Conservation (phyloP, 1,139 yeast genomes). For the Geotrichum restrictum region DNA sequence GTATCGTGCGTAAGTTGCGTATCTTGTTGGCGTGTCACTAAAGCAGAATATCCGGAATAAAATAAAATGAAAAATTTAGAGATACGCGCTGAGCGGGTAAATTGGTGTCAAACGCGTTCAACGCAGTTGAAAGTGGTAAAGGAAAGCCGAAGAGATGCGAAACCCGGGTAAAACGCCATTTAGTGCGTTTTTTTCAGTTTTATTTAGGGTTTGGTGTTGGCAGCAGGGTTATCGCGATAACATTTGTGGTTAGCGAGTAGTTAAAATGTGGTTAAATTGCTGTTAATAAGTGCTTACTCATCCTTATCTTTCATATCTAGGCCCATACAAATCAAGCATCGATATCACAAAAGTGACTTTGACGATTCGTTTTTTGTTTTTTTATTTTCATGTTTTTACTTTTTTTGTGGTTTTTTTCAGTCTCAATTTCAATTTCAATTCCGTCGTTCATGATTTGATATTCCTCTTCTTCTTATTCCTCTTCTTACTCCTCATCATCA, state of each 20-base stretch:
- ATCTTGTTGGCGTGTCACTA: too few relatives aligned
- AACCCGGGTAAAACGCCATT: too few relatives aligned
- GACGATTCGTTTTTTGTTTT: too few relatives aligned
- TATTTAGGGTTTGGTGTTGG: too few relatives aligned
- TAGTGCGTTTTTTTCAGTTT: too few relatives aligned
- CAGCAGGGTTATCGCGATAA: too few relatives aligned
- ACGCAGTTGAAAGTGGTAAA: not conserved
- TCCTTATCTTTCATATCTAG: constrained; percentile 4
- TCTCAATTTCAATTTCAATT: not conserved
- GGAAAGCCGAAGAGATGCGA: not conserved
- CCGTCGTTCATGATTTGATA: not conserved
- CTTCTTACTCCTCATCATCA: not conserved
- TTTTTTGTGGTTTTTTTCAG: not conserved
- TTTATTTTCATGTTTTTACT: not conserved
- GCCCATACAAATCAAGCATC: not conserved
- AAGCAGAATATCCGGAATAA: too few relatives aligned
- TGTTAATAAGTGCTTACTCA: not conserved
- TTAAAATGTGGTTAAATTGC: not conserved
- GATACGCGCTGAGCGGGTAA: too few relatives aligned
- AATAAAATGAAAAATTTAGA: too few relatives aligned
- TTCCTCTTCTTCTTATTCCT: not conserved
- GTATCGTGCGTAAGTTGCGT: too few relatives aligned
- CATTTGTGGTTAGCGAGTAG: too few relatives aligned
- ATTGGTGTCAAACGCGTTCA: not conserved
- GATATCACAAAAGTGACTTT: constrained; percentile 6